Evolutionary conservation across 116 monocot species (phyloP).

Genomic region (Trichopus zeylanicus): DNA sequence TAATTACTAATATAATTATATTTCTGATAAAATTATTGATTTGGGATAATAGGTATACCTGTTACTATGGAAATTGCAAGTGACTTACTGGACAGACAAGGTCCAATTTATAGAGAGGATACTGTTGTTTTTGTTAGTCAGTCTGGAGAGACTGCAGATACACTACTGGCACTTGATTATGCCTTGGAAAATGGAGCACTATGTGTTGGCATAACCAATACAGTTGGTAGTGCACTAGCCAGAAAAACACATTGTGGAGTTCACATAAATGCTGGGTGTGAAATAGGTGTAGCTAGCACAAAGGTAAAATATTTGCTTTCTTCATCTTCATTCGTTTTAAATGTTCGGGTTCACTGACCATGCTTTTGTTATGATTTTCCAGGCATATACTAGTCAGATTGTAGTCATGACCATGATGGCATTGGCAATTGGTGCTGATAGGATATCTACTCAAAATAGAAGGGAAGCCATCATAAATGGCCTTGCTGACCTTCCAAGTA

Average conservation of each 20-base stretch:
- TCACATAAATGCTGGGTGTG: constrained; percentile 98
- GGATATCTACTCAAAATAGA: constrained; percentile 58
- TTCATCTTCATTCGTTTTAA: background rate
- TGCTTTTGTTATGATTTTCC: constrained; percentile 5
- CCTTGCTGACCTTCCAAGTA: constrained; percentile 70
- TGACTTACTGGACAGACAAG: constrained; percentile 83
- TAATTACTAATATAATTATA: background rate
- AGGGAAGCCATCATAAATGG: constrained; percentile 59
- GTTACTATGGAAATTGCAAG: constrained; percentile 96
- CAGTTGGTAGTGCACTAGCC: constrained; percentile 87
- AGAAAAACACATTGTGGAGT: constrained; percentile 96
- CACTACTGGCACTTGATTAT: constrained; percentile 87
- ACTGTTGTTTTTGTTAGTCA: constrained; percentile 96
- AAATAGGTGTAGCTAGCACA: constrained; percentile 96
- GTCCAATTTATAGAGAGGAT: constrained; percentile 87
- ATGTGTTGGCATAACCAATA: constrained; percentile 99
- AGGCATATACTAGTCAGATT: constrained; percentile 99
- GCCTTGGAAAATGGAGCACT: constrained; percentile 82
- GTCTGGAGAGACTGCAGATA: constrained; percentile 97
- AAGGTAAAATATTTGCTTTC: constrained; percentile 37
- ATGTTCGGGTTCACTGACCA: background rate
- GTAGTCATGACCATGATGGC: constrained; percentile 91
- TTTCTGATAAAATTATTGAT: background rate
- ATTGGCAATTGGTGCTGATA: constrained; percentile 91
- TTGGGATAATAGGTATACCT: constrained; percentile 52